These are phyloP conservation scores for Phellinidium pouzarii DNA, from an alignment of 1,284 basidiomycete species.

Conservation along the genomic window DNA sequence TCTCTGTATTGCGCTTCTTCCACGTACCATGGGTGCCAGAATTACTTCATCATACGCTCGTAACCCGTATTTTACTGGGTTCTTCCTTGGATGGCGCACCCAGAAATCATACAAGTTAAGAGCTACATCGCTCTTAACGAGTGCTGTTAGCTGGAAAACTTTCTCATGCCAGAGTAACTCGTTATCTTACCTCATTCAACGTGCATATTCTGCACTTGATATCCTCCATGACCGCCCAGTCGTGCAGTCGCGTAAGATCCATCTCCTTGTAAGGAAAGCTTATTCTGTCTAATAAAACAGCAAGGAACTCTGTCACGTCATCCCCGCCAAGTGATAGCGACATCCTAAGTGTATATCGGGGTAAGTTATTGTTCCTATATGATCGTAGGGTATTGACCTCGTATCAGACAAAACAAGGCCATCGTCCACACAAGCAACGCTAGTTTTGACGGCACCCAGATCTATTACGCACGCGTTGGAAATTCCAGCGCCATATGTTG, in stretches of 20 bases:
- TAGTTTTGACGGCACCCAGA: conserved; percentile 81
- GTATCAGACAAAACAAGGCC: conserved; percentile 87
- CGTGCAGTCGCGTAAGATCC: conserved; percentile 69
- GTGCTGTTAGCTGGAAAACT: neutral
- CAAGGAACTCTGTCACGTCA: conserved; percentile 87
- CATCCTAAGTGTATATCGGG: conserved; percentile 44
- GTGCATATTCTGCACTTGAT: conserved; percentile 81
- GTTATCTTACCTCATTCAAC: conserved; percentile 64
- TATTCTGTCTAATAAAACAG: conserved; percentile 74
- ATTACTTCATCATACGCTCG: conserved; percentile 96
- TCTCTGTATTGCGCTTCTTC: neutral
- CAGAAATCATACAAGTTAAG: conserved; percentile 87
- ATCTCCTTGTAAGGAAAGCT: conserved; percentile 86
- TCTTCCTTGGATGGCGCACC: conserved; percentile 68
- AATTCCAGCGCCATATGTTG: conserved; percentile 93
- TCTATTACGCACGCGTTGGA: conserved; percentile 94
- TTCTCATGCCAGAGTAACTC: neutral
- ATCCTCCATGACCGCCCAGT: conserved; percentile 87
- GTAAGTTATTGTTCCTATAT: neutral
- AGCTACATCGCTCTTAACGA: conserved; percentile 72
- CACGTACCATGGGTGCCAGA: conserved; percentile 81
- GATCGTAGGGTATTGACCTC: conserved; percentile 44
- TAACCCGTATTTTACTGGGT: conserved; percentile 84
- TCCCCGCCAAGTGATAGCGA: conserved; percentile 86
- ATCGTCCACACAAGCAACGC: conserved; percentile 93